Base-by-base conservation (phyloP, 768 basidiomycete species). In the Phanerodontia chrysosporium region DNA sequence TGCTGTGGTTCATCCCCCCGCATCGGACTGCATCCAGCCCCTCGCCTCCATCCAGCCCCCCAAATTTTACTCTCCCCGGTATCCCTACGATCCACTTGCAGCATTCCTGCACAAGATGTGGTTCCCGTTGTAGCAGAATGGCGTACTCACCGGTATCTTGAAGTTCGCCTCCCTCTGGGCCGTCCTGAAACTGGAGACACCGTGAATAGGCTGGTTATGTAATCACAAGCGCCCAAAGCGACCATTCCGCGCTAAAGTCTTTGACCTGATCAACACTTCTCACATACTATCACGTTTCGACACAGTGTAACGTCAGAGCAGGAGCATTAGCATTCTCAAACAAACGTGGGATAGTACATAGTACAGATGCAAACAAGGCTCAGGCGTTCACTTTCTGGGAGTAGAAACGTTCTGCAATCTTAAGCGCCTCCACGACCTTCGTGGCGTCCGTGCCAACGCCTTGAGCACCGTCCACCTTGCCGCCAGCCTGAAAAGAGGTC, bases 391-490 rank as follows among this genome's bases (percentile, higher is more conserved):
- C 48, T 51, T 61, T 57, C 35, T 53, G 42, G 16, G 22, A 21
- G 51, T 61, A 61, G 39, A 64, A 79, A 51, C 74, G 68, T 61
- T 74, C 74, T 3, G 90, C 92, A 24, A 78, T 76, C 57, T 66
- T 68, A 21, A 93, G 65, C 1, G 91, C 95, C 59, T 89, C 90
- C 16, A 80, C 74, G 2, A 93, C 73, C 72, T 82, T 86, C 25
- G 72, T 73, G 0, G 80, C 71, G 61, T 91, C 80, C 2, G 77
- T 73, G 29, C 97, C 97, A 14, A 96, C 85, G 25, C 97, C 97
- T 68, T 95, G 93, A 1, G 90, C 89, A 57, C 83, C 81, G 36
- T 98, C 97, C 59, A 92, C 92, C 73, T 95, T 98, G 14, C 97
- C 97, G 56, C 97, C 97, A 53, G 93, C 93, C 92, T 95, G 58